Conservation (phyloP, 2,329 filamentous ascomycete species). For the Pseudonectria buxi region DNA sequence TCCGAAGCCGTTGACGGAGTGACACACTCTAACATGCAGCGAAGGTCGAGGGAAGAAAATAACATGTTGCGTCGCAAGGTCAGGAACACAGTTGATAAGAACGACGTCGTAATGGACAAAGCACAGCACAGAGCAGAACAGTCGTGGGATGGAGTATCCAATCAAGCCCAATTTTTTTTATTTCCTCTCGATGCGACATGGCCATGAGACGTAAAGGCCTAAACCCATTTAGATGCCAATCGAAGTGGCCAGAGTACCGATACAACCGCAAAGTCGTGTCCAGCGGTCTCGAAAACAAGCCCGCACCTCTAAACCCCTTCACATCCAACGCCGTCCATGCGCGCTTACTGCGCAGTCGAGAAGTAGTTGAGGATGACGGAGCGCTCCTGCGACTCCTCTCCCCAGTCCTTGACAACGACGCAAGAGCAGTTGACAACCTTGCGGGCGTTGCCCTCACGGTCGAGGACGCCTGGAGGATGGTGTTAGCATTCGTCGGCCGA, state of each 20-base stretch:
- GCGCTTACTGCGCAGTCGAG: constrained; percentile 71
- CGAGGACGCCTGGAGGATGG: constrained; percentile 69
- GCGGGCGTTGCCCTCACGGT: constrained; percentile 98
- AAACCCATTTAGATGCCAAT: constrained; percentile 39
- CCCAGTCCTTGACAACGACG: constrained; percentile 99
- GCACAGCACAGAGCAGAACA: too few relatives aligned
- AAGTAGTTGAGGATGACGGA: constrained; percentile 99
- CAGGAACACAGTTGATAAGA: too few relatives aligned
- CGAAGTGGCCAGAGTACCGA: constrained; percentile 37
- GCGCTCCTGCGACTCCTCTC: constrained; percentile 99
- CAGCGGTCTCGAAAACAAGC: constrained; percentile 26
- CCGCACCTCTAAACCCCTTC: constrained; percentile 35
- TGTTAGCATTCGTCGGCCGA: constrained; percentile 24
- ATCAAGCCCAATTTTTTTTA: constrained; percentile 32
- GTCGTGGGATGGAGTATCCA: constrained; percentile 9
- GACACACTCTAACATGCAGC: background rate
- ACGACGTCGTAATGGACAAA: too few relatives aligned
- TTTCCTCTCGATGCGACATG: constrained; percentile 33
- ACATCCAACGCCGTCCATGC: constrained; percentile 26
- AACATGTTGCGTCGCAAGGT: constrained; percentile 3
- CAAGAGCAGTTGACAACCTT: constrained; percentile 99
- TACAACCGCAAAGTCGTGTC: constrained; percentile 33
- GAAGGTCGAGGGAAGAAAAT: constrained; percentile 38
- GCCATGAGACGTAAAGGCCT: constrained; percentile 26
- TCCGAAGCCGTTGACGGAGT: background rate